Evolutionary conservation across 2,329 filamentous ascomycete genomes (phyloP).

Genomic region (Alternaria incomplexa): DNA sequence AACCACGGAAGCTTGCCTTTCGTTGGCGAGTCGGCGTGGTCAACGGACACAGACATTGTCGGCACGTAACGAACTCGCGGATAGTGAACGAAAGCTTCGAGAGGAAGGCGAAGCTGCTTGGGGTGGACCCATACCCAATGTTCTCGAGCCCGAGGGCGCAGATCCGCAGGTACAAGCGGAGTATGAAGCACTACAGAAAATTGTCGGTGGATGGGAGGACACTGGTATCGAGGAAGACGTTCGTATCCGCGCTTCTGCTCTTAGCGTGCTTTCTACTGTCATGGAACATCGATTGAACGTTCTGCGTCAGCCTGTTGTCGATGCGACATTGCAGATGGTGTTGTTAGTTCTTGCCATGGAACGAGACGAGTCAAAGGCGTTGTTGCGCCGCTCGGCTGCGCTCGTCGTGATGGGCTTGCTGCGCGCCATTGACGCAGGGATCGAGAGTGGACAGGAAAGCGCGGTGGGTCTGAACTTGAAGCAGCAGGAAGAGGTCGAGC

Average conservation of each 20-base stretch:
- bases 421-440: slow-evolving; percentile 62
- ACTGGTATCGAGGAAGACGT: slow-evolving; percentile 71
- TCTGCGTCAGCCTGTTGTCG: slow-evolving; percentile 45
- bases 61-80: slow-evolving; percentile 61
- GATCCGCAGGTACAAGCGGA: slow-evolving; percentile 45
- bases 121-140: slow-evolving; percentile 57
- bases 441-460: slow-evolving; percentile 40
- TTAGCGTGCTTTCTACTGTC: slow-evolving; percentile 67
- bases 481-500: slow-evolving; percentile 66
- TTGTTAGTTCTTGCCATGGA: slow-evolving; percentile 70
- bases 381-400: slow-evolving; percentile 71
- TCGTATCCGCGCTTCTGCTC: slow-evolving; percentile 70
- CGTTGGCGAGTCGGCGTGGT: slow-evolving; percentile 68
- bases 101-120: slow-evolving; percentile 60
- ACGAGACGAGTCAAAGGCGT: slow-evolving; percentile 63
- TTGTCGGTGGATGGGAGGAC: slow-evolving; percentile 72
- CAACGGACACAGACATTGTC: slow-evolving; percentile 65
- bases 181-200: slow-evolving; percentile 60
- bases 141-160: slow-evolving; percentile 39
- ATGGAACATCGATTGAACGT: slow-evolving; percentile 62
- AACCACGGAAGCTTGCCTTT: slow-evolving; percentile 65
- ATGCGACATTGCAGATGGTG: slow-evolving; percentile 66
- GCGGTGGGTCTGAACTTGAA: slow-evolving; percentile 62
- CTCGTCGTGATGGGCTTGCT: slow-evolving; percentile 68
- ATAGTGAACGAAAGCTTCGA: slow-evolving; percentile 57